Evolutionary conservation across 2,329 filamentous ascomycete species (phyloP), one percentile per base, ranked within the genome.

Genomic region (Fusarium sp.): DNA sequence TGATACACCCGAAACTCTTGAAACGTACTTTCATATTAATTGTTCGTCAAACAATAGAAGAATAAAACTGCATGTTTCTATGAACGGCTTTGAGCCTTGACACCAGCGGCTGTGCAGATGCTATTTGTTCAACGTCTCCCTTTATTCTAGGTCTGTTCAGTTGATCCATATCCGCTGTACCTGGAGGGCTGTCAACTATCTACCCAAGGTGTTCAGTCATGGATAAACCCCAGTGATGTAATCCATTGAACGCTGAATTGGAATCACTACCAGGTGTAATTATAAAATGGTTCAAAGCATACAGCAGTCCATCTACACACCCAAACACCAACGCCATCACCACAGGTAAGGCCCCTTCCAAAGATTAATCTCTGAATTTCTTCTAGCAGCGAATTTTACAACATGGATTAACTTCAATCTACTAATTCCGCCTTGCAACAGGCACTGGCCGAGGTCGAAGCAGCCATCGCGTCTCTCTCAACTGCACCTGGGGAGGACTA

Each of bases 1-100:
- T 4, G 15, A 6, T 2, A n/a, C 3, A 30, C n/a, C 28, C 0
- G 8, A 8, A 18, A 16, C 6, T 5, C n/a, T n/a, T 3, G 0
- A n/a, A 28, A 6, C 13, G 1, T n/a, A n/a, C n/a, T n/a, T 19
- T 16, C 9, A n/a, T 2, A n/a, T 30, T 8, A 2, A 7, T 2
- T 47, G 6, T n/a, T 49, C 11, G 5, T 15, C 2, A 30, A 19
- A 19, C 11, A 19, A 19, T 18, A 19, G 16, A 9, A 6, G 18
- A 28, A 46, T 9, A 46, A 19, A 46, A 9, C 9, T 28, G 11
- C 4, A 3, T 28, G 4, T 44, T 25, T 5, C 18, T 13, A 4
- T 9, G 11, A 28, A 28, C 16, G 8, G 23, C 9, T 18, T 18
- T 13, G 7, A 11, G 16, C 16, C 9, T 19, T 9, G 0, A 19